phyloP scores from a whole-genome alignment of 306 rosid species.

The Argentina anserina region DNA sequence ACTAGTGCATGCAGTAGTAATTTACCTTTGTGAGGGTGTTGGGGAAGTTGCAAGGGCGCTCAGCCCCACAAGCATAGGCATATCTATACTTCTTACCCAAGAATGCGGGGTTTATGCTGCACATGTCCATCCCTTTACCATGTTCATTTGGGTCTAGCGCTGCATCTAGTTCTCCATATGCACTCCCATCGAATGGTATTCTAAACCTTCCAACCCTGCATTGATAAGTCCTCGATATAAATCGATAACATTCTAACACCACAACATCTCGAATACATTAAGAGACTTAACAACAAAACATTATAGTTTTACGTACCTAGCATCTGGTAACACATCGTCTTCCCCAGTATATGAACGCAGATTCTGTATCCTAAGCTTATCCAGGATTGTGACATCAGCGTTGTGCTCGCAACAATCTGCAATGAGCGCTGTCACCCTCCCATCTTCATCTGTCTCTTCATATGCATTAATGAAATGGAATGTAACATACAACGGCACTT shows the following conservation, averaged over 20 bases:
- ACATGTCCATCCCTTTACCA: conserved; percentile 94
- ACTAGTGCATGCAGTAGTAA: neutral
- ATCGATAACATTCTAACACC: neutral
- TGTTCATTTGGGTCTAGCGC: conserved; percentile 89
- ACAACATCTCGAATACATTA: neutral
- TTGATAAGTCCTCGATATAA: neutral
- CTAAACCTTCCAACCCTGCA: conserved; percentile 81
- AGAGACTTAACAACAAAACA: neutral
- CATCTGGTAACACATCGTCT: conserved; percentile 79
- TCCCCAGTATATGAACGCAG: conserved; percentile 51
- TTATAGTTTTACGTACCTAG: conserved; percentile 55
- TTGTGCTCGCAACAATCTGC: conserved; percentile 91
- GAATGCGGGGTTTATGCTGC: conserved; percentile 74
- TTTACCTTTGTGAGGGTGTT: conserved; percentile 86
- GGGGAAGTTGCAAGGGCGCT: conserved; percentile 93
- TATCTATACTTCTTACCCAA: conserved; percentile 78
- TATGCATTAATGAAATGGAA: conserved; percentile 95
- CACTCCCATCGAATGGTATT: conserved; percentile 79
- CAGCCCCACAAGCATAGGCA: conserved; percentile 96
- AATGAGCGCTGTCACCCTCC: conserved; percentile 60
- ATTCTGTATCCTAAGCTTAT: conserved; percentile 58
- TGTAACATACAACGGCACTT: conserved; percentile 76
- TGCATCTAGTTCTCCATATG: conserved; percentile 61
- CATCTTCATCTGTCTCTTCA: conserved; percentile 77
- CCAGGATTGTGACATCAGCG: conserved; percentile 58